Evolutionary conservation across 2,329 filamentous ascomycete genomes (phyloP).

Genomic region (Colletotrichum lini): DNA sequence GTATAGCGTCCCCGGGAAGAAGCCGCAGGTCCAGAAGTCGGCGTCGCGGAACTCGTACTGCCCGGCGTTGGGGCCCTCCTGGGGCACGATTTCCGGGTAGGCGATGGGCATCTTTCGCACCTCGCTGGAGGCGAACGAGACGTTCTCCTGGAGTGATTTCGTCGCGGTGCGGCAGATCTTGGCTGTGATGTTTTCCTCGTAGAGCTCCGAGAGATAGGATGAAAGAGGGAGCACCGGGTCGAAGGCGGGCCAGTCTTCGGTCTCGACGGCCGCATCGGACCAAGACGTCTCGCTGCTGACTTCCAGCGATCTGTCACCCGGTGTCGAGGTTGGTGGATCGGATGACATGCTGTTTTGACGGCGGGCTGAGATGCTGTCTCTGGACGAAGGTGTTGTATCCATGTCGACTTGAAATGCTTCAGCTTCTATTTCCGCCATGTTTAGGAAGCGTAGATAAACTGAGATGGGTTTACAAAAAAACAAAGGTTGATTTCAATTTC

Average conservation of each 20-base stretch:
- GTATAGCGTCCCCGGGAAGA: constrained; percentile 56
- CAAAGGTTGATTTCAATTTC: too few relatives aligned
- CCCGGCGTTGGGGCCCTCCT: constrained; percentile 40
- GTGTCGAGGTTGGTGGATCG: neutral
- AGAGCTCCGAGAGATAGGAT: constrained; percentile 20
- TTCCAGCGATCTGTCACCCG: neutral
- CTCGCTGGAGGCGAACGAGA: neutral
- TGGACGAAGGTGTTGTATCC: too few relatives aligned
- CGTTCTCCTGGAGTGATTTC: constrained; percentile 18
- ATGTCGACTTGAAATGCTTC: too few relatives aligned
- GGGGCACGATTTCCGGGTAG: constrained; percentile 44
- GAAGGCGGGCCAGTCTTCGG: neutral
- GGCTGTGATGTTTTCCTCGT: constrained; percentile 43
- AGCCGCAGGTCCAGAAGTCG: constrained; percentile 55
- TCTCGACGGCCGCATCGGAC: constrained; percentile 9
- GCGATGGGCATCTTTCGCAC: constrained; percentile 39
- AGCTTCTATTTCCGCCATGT: too few relatives aligned
- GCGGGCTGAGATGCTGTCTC: neutral
- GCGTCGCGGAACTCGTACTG: constrained; percentile 40
- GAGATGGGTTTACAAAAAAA: too few relatives aligned
- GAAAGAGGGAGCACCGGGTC: neutral
- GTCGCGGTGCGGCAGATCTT: constrained; percentile 44
- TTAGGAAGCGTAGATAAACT: too few relatives aligned
- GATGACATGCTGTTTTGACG: constrained; percentile 14
- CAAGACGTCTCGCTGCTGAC: constrained; percentile 22